A percentile compares a stretch with the other conserved stretches of the same genome.
Evolutionary conservation across 805 yeast genomes (phyloP).

Genomic region (Saccharomyces eubayanus): DNA sequence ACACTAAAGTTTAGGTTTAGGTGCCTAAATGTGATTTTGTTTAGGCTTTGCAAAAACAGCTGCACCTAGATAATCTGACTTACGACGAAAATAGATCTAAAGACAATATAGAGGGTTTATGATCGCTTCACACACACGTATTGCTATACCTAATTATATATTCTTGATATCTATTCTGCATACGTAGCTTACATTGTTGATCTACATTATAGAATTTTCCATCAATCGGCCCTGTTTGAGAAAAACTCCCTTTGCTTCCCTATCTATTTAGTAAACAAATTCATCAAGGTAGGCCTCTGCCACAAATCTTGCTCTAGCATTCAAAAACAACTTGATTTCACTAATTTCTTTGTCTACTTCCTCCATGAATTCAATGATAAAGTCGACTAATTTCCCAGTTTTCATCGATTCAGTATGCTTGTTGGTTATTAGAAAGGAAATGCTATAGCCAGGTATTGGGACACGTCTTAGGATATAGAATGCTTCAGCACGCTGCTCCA

Average conservation of each 20-base stretch:
- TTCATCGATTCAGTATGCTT: constrained; percentile 93
- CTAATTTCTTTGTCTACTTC: constrained; percentile 98
- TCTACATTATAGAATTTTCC: background rate
- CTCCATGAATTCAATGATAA: constrained; percentile 96
- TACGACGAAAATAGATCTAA: background rate
- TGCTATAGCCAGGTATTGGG: constrained; percentile 86
- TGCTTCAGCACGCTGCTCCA: constrained; percentile 92
- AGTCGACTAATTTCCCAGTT: constrained; percentile 90
- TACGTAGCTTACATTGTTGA: background rate
- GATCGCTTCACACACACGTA: background rate
- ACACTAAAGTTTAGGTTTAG: background rate
- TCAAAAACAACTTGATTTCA: constrained; percentile 93
- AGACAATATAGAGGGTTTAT: background rate
- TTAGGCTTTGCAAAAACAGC: background rate
- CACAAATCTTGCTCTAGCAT: constrained; percentile 94
- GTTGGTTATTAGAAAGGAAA: constrained; percentile 87
- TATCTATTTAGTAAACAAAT: constrained; percentile 46
- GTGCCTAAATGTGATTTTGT: background rate
- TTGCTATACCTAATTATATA: background rate
- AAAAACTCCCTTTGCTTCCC: background rate
- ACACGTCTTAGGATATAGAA: constrained; percentile 85
- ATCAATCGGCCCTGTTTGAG: background rate
- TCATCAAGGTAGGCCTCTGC: constrained; percentile 94
- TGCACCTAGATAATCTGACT: too few species aligned
- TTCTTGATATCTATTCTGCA: background rate